Evolutionary conservation across 2,329 filamentous ascomycete genomes (phyloP).

Genomic region (Seiridium cupressi): DNA sequence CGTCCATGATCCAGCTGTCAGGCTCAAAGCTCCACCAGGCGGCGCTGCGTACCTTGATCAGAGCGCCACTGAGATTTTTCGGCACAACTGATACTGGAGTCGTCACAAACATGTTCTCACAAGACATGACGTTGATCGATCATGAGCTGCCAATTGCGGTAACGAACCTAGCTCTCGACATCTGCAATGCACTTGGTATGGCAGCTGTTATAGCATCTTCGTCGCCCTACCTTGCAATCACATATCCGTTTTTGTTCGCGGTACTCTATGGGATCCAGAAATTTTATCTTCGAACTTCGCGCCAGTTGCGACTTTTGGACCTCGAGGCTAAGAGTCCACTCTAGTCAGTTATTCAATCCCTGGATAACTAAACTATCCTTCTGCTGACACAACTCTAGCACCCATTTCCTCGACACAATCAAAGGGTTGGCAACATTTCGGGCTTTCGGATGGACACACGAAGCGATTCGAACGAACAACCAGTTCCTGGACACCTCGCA

Average conservation of each 20-base stretch:
- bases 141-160: conserved; percentile 33
- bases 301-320: conserved; percentile 59
- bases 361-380: background rate
- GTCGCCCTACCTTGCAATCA: conserved; percentile 43
- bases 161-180: conserved; percentile 23
- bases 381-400: conserved; percentile 20
- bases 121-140: conserved; percentile 42
- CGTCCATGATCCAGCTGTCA: conserved; percentile 14
- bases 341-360: conserved; percentile 36
- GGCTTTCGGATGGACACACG: conserved; percentile 53
- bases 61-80: conserved; percentile 33
- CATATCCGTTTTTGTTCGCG: conserved; percentile 46
- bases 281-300: conserved; percentile 58
- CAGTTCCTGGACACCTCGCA: conserved; percentile 48
- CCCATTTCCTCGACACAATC: conserved; percentile 55
- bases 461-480: conserved; percentile 41
- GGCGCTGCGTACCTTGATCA: background rate
- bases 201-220: conserved; percentile 43
- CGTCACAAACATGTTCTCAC: conserved; percentile 42
- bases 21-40: conserved; percentile 9
- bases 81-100: conserved; percentile 38
- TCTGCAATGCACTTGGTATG: conserved; percentile 35
- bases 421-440: conserved; percentile 54
- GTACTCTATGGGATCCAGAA: conserved; percentile 51
- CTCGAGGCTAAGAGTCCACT: conserved; percentile 60